These are phyloP conservation scores for Heimioporus retisporus DNA, from an alignment of 1,284 basidiomycete species.

Conservation along the genomic window DNA sequence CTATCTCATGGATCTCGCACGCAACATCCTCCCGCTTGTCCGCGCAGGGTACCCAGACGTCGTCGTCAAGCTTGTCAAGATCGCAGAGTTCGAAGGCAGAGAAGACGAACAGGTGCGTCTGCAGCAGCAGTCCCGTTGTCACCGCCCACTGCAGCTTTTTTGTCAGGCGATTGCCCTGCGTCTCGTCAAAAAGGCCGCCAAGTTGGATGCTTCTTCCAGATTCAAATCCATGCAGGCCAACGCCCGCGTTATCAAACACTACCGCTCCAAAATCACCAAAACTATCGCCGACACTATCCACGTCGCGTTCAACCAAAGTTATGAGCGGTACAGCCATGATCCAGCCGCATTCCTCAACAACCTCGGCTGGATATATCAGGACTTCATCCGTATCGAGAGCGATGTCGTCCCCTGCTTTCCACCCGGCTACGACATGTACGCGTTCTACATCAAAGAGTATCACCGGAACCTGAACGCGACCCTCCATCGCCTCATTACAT, in stretches of 20 bases:
- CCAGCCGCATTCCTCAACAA: constrained; percentile 82
- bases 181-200: constrained; percentile 94
- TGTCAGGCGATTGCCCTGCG: constrained; percentile 89
- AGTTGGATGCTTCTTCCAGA: constrained; percentile 89
- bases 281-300: constrained; percentile 85
- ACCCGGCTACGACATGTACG: constrained; percentile 90
- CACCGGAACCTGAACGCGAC: constrained; percentile 90
- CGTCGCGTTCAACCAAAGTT: constrained; percentile 78
- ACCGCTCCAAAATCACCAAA: constrained; percentile 91
- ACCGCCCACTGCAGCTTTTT: constrained; percentile 3
- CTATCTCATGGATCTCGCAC: constrained; percentile 85
- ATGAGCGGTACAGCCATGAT: constrained; percentile 70
- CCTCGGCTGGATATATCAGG: constrained; percentile 95
- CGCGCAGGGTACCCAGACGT: constrained; percentile 86
- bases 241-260: constrained; percentile 96
- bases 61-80: constrained; percentile 87
- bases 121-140: neutral
- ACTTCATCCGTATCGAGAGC: constrained; percentile 91
- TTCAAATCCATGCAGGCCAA: constrained; percentile 95
- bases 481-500: constrained; percentile 77
- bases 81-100: constrained; percentile 92
- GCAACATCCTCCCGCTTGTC: constrained; percentile 84
- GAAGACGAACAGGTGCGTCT: constrained; percentile 92
- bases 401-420: constrained; percentile 95
- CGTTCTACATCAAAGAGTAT: constrained; percentile 90